Evolutionary conservation across 495 filamentous ascomycete species (phyloP).

Genomic region (Xylaria flabelliformis): DNA sequence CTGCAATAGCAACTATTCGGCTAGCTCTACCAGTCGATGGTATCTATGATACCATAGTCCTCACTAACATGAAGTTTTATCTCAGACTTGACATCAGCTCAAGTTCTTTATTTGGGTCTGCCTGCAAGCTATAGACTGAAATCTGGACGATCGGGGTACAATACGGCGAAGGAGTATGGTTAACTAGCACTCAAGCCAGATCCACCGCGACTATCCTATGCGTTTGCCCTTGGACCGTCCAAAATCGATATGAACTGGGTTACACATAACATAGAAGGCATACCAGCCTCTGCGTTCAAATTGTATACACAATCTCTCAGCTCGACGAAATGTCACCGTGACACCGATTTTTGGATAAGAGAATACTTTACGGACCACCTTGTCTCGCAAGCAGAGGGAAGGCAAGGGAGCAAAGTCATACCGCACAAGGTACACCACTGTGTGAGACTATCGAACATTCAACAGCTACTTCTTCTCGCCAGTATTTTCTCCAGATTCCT

Average conservation of each 20-base stretch:
- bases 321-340: constrained; percentile 10
- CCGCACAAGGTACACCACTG: neutral
- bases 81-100: neutral
- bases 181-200: constrained; percentile 27
- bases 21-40: neutral
- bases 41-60: neutral
- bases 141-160: constrained; percentile 28
- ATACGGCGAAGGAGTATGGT: constrained; percentile 28
- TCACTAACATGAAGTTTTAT: neutral
- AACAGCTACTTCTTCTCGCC: constrained; percentile 21
- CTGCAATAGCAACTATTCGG: neutral
- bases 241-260: constrained; percentile 20
- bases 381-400: constrained; percentile 13
- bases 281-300: constrained; percentile 19
- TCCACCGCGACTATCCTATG: constrained; percentile 30
- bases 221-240: constrained; percentile 26
- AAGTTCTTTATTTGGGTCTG: constrained; percentile 1
- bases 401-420: constrained; percentile 12
- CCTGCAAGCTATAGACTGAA: constrained; percentile 26
- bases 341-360: constrained; percentile 13
- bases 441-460: neutral
- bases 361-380: constrained; percentile 2
- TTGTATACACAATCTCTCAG: constrained; percentile 14
- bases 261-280: constrained; percentile 15
- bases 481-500: constrained; percentile 13